Percentiles rank a stretch among this genome's conserved stretches.
Evolutionary conservation across 495 filamentous ascomycete genomes (phyloP).

Genomic region (Hypoxylon fragiforme): DNA sequence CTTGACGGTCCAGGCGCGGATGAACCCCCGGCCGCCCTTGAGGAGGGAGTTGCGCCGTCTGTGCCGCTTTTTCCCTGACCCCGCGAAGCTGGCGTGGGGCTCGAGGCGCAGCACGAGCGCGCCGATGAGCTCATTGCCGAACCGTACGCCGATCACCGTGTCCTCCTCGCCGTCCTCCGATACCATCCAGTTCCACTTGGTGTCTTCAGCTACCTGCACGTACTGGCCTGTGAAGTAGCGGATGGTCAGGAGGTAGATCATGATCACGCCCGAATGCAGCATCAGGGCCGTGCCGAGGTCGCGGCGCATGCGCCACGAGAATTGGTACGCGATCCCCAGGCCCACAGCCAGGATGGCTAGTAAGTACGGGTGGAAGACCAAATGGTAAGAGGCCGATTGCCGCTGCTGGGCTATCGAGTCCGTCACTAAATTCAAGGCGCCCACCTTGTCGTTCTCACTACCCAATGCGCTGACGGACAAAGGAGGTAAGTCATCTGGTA

Average conservation of each 20-base stretch:
- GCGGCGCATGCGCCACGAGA: conserved; percentile 31
- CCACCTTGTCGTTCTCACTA: conserved; percentile 42
- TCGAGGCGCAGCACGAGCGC: conserved; percentile 49
- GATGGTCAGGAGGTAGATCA: conserved; percentile 47
- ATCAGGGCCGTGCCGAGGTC: conserved; percentile 44
- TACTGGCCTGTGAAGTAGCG: conserved; percentile 48
- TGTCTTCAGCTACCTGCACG: conserved; percentile 42
- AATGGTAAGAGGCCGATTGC: conserved; percentile 41
- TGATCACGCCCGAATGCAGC: conserved; percentile 40
- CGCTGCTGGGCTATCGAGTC: conserved; percentile 54
- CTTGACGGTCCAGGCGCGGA: conserved; percentile 77
- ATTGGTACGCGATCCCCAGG: conserved; percentile 42
- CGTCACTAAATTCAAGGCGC: conserved; percentile 48
- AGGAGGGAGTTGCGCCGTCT: conserved; percentile 35
- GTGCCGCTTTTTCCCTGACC: conserved; percentile 28
- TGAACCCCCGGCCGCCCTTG: conserved; percentile 55
- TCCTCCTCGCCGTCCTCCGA: conserved; percentile 42
- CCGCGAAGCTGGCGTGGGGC: conserved; percentile 34
- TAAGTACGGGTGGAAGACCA: conserved; percentile 47
- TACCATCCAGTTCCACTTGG: conserved; percentile 45
- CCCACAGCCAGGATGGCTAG: conserved; percentile 34
- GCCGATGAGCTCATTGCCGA: conserved; percentile 46
- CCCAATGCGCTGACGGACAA: conserved; percentile 44
- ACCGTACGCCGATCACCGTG: conserved; percentile 46
- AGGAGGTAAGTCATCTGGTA: conserved; percentile 44